These are phyloP conservation scores for Leishmania amazonensis DNA, from an alignment of 208 protist species.

Conservation along the genomic window DNA sequence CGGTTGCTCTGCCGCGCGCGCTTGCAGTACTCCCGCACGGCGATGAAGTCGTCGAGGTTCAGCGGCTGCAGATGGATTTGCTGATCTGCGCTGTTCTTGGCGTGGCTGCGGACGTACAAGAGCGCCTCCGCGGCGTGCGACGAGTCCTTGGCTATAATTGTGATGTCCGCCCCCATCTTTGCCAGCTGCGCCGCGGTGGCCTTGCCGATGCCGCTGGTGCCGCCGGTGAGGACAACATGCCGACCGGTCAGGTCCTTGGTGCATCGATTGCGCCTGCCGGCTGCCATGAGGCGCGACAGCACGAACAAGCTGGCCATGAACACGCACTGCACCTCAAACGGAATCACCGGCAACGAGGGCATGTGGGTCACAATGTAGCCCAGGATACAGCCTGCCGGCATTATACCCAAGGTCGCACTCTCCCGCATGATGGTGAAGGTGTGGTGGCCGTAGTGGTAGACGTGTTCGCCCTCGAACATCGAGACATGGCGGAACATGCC, in stretches of 20 bases:
- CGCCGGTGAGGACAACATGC: slow-evolving; percentile 72
- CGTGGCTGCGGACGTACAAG: slow-evolving; percentile 16
- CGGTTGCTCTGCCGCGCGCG: slow-evolving; percentile 37
- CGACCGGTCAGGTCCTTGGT: slow-evolving; percentile 52
- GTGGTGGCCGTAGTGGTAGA: slow-evolving; percentile 76
- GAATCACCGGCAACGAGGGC: slow-evolving; percentile 28
- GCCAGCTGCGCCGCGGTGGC: slow-evolving; percentile 72
- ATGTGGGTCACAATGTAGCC: slow-evolving; percentile 44
- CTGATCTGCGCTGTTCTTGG: slow-evolving; percentile 20
- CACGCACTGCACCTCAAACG: slow-evolving; percentile 43
- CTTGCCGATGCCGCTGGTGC: slow-evolving; percentile 73
- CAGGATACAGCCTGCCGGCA: slow-evolving; percentile 63
- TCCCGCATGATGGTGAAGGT: slow-evolving; percentile 70
- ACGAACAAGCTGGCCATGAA: slow-evolving; percentile 43
- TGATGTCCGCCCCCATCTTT: slow-evolving; percentile 71
- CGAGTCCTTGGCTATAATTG: slow-evolving; percentile 47
- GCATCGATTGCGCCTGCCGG: slow-evolving; percentile 42
- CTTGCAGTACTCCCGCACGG: slow-evolving; percentile 76
- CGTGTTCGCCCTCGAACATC: slow-evolving; percentile 76
- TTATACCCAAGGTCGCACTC: slow-evolving; percentile 42
- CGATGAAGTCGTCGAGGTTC: slow-evolving; percentile 76
- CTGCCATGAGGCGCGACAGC: slow-evolving; percentile 44
- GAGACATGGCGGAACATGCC: slow-evolving; percentile 54
- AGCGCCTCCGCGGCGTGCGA: slow-evolving; percentile 46
- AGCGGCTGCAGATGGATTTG: slow-evolving; percentile 52